Evolutionary conservation across 306 rosid species (phyloP), one percentile per base, ranked within the genome.

Genomic region (Rosa multiflora): DNA sequence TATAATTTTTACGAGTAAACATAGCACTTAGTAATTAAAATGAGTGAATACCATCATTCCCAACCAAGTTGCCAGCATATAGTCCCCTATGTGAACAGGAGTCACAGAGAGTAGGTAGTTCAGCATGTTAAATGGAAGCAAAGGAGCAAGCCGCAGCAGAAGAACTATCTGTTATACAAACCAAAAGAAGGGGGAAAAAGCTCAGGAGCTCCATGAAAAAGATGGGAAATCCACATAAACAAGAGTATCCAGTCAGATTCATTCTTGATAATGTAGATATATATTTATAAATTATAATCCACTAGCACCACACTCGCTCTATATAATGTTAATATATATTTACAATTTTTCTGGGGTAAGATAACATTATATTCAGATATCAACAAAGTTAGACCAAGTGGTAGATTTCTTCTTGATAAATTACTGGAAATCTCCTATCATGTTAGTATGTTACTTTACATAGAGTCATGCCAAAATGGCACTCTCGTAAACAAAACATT

Each of bases 111-210:
- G 76, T 72, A 88, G 87, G 83, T 88, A 82, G 83, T 87, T 91
- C 86, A 90, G 63, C 88, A 89, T 76, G 78, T 84, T 87, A 78
- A 85, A 85, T 1, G 94, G 87, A 79, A 87, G 87, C 78, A 91
- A 84, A 52, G 86, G 91, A n/a, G 73, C 87, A 77, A 89, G 85
- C 80, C 85, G 83, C 64, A 83, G 93, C 46, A 83, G 86, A 69
- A 89, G 78, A 75, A 85, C 82, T 44, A 87, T 87, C 93, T 87
- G 86, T 80, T 70, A 35, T 26, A 44, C 10, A 78, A 43, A 77
- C 70, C 64, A 21, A 76, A 73, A 29, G 20, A 67, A 3, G 20
- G 26, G 15, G n/a, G 67, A 35, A 58, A 47, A 79, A 47, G 42
- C 44, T 62, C 53, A 72, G 43, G 72, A 20, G 29, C 40, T 78